These are phyloP conservation scores for Heliosperma pusillum DNA, from an alignment of 148 eudicot genomes.

Conservation along the genomic window DNA sequence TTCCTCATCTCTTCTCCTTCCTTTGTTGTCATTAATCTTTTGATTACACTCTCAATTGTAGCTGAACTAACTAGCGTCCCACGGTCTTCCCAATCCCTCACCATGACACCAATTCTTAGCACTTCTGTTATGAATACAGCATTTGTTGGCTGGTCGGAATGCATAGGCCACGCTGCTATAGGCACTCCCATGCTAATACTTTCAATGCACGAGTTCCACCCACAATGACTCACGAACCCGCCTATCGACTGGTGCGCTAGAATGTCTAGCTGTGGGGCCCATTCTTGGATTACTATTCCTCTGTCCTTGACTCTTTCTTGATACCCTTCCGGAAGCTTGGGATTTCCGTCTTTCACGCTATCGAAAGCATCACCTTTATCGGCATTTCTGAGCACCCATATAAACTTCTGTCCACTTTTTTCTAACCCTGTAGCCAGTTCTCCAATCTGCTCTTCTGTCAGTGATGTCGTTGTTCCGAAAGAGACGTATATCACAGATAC, in stretches of 20 bases:
- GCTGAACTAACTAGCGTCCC: conserved; percentile 23
- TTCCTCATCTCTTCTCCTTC: conserved; percentile 37
- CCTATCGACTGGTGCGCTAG: conserved; percentile 37
- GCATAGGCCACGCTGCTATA: conserved; percentile 50
- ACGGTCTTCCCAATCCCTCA: conserved; percentile 34
- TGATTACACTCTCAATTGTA: conserved; percentile 25
- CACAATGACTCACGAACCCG: conserved; percentile 36
- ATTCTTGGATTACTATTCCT: conserved; percentile 5
- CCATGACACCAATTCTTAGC: conserved; percentile 29
- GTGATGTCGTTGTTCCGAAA: background rate
- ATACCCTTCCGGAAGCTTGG: background rate
- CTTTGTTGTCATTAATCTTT: conserved; percentile 25
- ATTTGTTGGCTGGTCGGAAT: conserved; percentile 51
- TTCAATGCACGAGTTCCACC: background rate
- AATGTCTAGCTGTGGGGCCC: conserved; percentile 58
- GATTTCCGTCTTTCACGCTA: background rate
- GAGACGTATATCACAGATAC: background rate
- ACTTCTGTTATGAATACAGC: conserved; percentile 28
- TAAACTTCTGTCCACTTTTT: conserved; percentile 38
- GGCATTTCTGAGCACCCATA: conserved; percentile 44
- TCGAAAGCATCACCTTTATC: background rate
- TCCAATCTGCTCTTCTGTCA: background rate
- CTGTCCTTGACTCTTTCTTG: conserved; percentile 33
- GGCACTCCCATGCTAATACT: conserved; percentile 50
- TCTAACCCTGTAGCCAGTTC: background rate